Evolutionary conservation across 306 rosid species (phyloP).

Genomic region (Hippophae rhamnoides): DNA sequence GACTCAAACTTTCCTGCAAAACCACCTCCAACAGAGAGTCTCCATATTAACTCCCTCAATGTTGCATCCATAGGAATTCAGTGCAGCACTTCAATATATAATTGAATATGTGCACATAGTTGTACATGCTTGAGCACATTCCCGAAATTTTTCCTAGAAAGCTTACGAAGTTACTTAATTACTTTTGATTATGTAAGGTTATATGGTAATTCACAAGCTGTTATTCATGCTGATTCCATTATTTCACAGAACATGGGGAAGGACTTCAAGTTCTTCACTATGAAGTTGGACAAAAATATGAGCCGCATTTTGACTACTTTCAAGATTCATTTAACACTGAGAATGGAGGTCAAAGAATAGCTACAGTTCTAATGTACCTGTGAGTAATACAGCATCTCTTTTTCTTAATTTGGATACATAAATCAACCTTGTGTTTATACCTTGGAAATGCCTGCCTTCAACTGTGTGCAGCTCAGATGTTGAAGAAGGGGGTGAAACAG

Average conservation of each 20-base stretch:
- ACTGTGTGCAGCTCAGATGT: conserved; percentile 73
- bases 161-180: no score
- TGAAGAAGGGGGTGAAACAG: conserved; percentile 99
- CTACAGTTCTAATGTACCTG: conserved; percentile 95
- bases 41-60: no score
- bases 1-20: no score
- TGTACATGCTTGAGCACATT: no score
- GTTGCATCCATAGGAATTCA: no score
- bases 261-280: conserved; percentile 98
- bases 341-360: conserved; percentile 97
- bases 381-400: conserved; percentile 36
- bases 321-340: conserved; percentile 70
- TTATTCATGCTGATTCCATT: conserved; percentile 17
- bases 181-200: neutral
- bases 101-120: no score
- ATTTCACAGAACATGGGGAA: conserved; percentile 82
- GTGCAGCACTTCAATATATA: no score
- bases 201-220: conserved; percentile 17
- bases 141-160: no score
- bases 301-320: conserved; percentile 95
- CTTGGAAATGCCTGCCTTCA: conserved; percentile 9
- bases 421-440: conserved; percentile 9
- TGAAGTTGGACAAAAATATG: conserved; percentile 96
- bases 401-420: conserved; percentile 13
- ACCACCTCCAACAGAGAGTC: no score